These are phyloP conservation scores for Vitis amurensis DNA, from an alignment of 164 flowering plant species.

Conservation along the genomic window DNA sequence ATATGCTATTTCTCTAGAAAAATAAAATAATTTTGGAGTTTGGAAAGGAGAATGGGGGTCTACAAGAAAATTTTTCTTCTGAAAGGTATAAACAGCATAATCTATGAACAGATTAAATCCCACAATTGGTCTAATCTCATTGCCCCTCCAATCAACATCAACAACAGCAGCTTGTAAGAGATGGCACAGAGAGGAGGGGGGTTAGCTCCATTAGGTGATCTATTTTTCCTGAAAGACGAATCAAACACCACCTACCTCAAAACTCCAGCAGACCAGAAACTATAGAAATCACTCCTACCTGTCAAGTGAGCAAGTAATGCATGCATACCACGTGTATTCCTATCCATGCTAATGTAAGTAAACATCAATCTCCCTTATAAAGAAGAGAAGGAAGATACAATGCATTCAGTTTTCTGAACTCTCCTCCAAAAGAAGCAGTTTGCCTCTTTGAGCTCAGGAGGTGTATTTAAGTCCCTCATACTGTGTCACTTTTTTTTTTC, in stretches of 20 bases:
- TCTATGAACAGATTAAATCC: too few relatives aligned
- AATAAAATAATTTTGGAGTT: too few relatives aligned
- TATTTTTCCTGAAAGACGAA: background rate
- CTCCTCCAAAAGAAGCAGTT: constrained; percentile 34
- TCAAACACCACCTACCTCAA: background rate
- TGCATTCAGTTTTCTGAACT: constrained; percentile 37
- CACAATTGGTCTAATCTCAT: too few relatives aligned
- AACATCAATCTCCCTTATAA: constrained; percentile 46
- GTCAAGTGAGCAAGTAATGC: constrained; percentile 23
- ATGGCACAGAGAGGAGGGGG: background rate
- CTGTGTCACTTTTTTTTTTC: constrained; percentile 6
- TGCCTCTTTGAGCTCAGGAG: constrained; percentile 30
- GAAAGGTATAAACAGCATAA: too few relatives aligned
- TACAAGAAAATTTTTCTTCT: too few relatives aligned
- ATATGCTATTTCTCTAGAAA: too few relatives aligned
- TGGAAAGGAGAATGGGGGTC: too few relatives aligned
- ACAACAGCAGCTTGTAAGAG: background rate
- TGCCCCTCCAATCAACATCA: too few relatives aligned
- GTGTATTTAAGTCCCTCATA: constrained; percentile 23
- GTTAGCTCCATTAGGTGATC: too few relatives aligned
- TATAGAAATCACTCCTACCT: background rate
- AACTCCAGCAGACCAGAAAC: background rate
- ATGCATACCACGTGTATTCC: constrained; percentile 24
- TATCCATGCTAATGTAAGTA: constrained; percentile 34
- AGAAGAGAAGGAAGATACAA: constrained; percentile 50